These are phyloP conservation scores for Podila epigama DNA, from an alignment of 192 early-diverging fungal species.

Conservation along the genomic window DNA sequence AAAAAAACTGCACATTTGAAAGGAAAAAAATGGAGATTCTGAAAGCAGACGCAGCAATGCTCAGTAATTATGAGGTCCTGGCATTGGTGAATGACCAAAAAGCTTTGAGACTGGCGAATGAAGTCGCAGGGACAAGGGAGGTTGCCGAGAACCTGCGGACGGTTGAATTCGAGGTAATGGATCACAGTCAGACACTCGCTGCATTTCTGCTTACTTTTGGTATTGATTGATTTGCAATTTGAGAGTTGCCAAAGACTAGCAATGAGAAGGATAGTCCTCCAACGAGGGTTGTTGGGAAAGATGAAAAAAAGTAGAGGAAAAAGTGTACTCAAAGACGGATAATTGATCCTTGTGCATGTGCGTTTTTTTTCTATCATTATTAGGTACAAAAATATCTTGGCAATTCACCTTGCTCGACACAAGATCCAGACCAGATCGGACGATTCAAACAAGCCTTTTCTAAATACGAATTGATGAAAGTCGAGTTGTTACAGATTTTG, in stretches of 20 bases:
- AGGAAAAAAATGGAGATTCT: slow-evolving; percentile 73
- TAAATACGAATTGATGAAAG: slow-evolving; percentile 68
- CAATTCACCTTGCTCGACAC: slow-evolving; percentile 63
- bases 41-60: slow-evolving; percentile 64
- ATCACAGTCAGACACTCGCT: not conserved
- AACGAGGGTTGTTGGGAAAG: no score
- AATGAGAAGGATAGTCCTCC: no score
- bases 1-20: not conserved
- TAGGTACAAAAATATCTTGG: slow-evolving; percentile 66
- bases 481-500: slow-evolving; percentile 77
- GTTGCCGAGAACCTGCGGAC: slow-evolving; percentile 71
- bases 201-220: not conserved
- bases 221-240: not conserved
- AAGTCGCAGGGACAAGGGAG: slow-evolving; percentile 44
- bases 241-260: no score
- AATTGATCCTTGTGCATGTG: no score
- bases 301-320: no score
- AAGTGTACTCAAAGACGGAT: no score
- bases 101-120: slow-evolving; percentile 46
- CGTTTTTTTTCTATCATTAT: not conserved
- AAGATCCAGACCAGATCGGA: slow-evolving; percentile 60
- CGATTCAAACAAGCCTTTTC: slow-evolving; percentile 53
- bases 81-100: slow-evolving; percentile 65
- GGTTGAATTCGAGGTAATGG: slow-evolving; percentile 67
- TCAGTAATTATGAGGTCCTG: slow-evolving; percentile 77